These are phyloP conservation scores for Albatrellus ellisii DNA, from an alignment of 768 basidiomycete genomes.

Conservation along the genomic window DNA sequence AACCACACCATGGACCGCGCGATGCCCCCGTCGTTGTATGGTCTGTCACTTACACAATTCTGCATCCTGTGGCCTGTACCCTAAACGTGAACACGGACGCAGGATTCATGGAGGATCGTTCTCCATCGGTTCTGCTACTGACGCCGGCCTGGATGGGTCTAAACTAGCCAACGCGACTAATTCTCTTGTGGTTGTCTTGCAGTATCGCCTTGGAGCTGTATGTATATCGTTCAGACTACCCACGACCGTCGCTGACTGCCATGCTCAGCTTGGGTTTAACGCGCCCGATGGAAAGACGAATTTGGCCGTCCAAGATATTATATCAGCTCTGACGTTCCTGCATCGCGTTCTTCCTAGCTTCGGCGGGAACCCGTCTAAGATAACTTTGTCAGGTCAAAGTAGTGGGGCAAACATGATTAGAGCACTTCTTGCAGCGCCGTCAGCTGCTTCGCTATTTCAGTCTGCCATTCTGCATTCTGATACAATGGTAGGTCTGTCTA, in stretches of 20 bases:
- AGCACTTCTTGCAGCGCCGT: conserved; percentile 59
- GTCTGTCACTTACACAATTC: conserved; percentile 24
- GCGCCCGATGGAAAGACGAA: conserved; percentile 61
- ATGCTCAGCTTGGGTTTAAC: conserved; percentile 56
- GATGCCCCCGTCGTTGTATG: conserved; percentile 45
- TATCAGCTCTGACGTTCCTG: conserved; percentile 54
- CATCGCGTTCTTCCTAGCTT: conserved; percentile 44
- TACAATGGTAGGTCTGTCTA: conserved; percentile 47
- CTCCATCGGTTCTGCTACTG: conserved; percentile 53
- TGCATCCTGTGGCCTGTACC: not conserved
- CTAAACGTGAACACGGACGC: not conserved
- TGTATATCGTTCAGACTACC: conserved; percentile 16
- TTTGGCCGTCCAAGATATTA: conserved; percentile 55
- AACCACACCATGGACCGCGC: too few species aligned
- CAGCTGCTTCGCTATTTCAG: conserved; percentile 57
- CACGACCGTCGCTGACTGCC: conserved; percentile 1
- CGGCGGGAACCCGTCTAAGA: conserved; percentile 48
- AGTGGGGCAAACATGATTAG: conserved; percentile 70
- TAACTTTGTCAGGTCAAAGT: conserved; percentile 77
- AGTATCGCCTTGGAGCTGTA: conserved; percentile 75
- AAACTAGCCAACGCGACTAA: conserved; percentile 55
- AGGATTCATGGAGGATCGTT: conserved; percentile 89
- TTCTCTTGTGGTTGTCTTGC: conserved; percentile 70
- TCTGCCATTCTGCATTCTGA: conserved; percentile 80
- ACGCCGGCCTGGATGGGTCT: conserved; percentile 65